Base-by-base conservation (phyloP, 2,329 filamentous ascomycete species). In the Verticillium tricorpus region DNA sequence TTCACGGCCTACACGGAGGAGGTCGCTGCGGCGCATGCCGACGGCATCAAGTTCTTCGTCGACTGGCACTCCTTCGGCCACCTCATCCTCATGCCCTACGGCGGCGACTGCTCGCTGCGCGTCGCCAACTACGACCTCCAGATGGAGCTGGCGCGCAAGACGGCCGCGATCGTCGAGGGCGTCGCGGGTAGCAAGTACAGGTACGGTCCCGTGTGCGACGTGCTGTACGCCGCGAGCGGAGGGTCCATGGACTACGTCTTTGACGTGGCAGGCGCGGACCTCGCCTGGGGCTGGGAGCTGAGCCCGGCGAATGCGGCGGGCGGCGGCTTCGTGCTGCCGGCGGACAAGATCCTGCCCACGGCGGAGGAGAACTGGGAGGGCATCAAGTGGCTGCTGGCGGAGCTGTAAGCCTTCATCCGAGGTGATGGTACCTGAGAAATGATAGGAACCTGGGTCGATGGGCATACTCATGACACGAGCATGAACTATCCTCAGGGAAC, bases 61-160 rank as follows among this genome's bases (percentile, higher is more conserved):
- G 85, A 87, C 71, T 82, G 82, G 67, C 85, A 87, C 73, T 76
- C 82, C 1, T 86, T 85, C 72, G 78, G 78, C 14, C 80, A 85
- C 65, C 73, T 80, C 40, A 77, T 84, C 61, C 78, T 85, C 62
- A 77, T 68, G 63, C 77, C 83, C 1, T 89, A 87, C 67, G 86
- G 86, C 39, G 88, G 86, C 73, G 82, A 80, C 3, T 88, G 85
- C 76, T 74, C 73, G 25, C 76, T 71, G 17, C 70, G 74, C 14
- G 70, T 82, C 5, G 73, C 77, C 58, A 81, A 85, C 63, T 74
- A 83, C 61, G 69, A 76, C 8, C 75, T 80, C 60, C 79, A 85
- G 63, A 76, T 81, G 66, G 69, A 72, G 1, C 77, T 89, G 0
- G 82, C 83, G 2, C 68, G 69, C 15, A 78, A 77, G 7, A 77